phyloP scores from a whole-genome alignment of 352 stramenopile genomes.

The Globisporangium spiculum region DNA sequence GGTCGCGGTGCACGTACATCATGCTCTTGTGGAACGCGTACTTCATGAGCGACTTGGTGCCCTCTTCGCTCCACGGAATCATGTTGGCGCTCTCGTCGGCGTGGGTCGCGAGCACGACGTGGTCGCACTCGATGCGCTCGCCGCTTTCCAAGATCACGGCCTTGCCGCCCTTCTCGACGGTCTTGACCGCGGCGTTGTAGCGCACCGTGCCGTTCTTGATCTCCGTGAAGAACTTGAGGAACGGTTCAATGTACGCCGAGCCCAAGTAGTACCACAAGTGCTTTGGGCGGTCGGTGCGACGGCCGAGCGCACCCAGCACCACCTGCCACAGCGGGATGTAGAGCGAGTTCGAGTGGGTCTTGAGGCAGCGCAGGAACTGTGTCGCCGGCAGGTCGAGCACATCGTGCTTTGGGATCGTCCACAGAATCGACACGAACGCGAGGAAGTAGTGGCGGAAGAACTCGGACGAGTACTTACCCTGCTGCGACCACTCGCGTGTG shows the following conservation, averaged over 20 bases:
- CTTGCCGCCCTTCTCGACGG: slow-evolving; percentile 77
- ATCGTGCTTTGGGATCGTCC: slow-evolving; percentile 82
- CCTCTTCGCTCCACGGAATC: slow-evolving; percentile 65
- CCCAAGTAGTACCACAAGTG: slow-evolving; percentile 86
- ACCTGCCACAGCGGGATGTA: slow-evolving; percentile 88
- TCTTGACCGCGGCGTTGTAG: slow-evolving; percentile 65
- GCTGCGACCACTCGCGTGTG: slow-evolving; percentile 71
- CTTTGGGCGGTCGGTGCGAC: slow-evolving; percentile 74
- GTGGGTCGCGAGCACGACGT: slow-evolving; percentile 82
- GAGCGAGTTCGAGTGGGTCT: slow-evolving; percentile 84
- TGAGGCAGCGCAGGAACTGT: slow-evolving; percentile 86
- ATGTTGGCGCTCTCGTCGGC: slow-evolving; percentile 75
- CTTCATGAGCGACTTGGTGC: slow-evolving; percentile 68
- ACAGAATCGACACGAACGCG: slow-evolving; percentile 83
- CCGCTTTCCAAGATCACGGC: slow-evolving; percentile 65
- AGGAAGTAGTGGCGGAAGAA: slow-evolving; percentile 90
- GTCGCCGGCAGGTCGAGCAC: slow-evolving; percentile 79
- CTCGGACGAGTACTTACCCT: slow-evolving; percentile 71
- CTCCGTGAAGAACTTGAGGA: slow-evolving; percentile 84
- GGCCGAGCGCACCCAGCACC: slow-evolving; percentile 65
- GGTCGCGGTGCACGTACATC: slow-evolving; percentile 85
- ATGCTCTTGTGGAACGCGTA: slow-evolving; percentile 87
- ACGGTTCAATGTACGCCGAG: slow-evolving; percentile 80
- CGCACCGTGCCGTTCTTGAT: slow-evolving; percentile 76
- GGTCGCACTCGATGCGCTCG: slow-evolving; percentile 80